phyloP scores from a whole-genome alignment of 73 alveolate species.

The Symbiodinium pilosum region DNA sequence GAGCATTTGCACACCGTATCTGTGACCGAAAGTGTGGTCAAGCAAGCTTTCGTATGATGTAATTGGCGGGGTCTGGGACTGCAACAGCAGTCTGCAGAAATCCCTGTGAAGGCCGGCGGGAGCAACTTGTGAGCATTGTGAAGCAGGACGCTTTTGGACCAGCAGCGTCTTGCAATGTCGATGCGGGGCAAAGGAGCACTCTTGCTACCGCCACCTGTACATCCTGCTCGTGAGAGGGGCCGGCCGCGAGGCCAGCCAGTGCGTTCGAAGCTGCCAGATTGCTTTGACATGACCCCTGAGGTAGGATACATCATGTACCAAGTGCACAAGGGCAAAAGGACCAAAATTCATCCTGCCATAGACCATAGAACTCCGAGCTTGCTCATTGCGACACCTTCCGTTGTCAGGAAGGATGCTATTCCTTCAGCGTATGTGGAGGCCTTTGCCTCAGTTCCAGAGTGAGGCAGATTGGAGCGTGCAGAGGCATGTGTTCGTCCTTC shows the following conservation, averaged over 20 bases:
- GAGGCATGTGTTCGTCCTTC: neutral
- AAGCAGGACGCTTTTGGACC: slow-evolving; percentile 31
- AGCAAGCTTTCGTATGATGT: too few species aligned
- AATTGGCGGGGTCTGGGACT: too few species aligned
- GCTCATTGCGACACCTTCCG: neutral
- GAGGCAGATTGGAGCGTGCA: neutral
- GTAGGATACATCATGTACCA: slow-evolving; percentile 85
- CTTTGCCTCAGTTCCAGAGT: neutral
- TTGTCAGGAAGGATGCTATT: neutral
- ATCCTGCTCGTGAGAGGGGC: neutral
- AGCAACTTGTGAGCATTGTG: slow-evolving; percentile 46
- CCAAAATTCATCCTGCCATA: too few species aligned
- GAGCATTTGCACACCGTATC: too few species aligned
- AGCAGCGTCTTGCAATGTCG: too few species aligned
- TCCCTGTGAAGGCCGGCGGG: slow-evolving; percentile 26
- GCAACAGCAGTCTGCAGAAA: too few species aligned
- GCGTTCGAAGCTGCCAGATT: too few species aligned
- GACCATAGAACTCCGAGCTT: neutral
- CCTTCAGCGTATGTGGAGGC: neutral
- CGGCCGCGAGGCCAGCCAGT: neutral
- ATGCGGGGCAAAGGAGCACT: neutral
- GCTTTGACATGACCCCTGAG: neutral
- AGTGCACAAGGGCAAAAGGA: slow-evolving; percentile 72
- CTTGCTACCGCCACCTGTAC: neutral
- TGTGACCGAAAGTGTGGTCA: too few species aligned